Base-by-base conservation (phyloP, 768 basidiomycete species). In the Suillus plorans region DNA sequence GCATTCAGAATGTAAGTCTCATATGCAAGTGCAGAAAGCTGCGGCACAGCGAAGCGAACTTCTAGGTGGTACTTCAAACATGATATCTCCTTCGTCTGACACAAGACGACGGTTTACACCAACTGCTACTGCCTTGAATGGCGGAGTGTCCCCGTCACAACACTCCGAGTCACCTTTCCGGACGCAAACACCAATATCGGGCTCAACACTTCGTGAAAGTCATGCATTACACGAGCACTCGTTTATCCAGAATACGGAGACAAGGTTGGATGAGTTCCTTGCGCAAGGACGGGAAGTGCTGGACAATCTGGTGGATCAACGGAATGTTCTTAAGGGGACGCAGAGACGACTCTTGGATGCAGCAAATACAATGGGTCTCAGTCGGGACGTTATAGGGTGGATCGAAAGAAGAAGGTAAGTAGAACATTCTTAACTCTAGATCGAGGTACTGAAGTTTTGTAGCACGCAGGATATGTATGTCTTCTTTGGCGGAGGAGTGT, bases 391-490 rank as follows among this genome's bases (percentile, higher is more conserved):
- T 41, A 98, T 99, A 76, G 89, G 92, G 8, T 99, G 96, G 94
- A 96, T 99, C 68, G 97, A 99, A 73, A 85, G 89, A 67, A 82
- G 97, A 76, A 97, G 94, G 95, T 94, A 67, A 66, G 66, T 10
- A 65, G 45, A 64, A 36, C 20, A 50, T 61, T 44, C 53, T 60
- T 18, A 28, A 45, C 2, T 37, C 47, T 52, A 8, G 34, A 55
- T 28, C 28, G 58, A 5, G 22, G 42, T 71, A 44, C 74, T 72
- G 42, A 53, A 42, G 60, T 55, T 22, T 61, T 31, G 41, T 50
- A 97, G 96, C 73, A 95, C 90, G 50, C 96, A 97, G 74, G 97
- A 99, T 73, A 94, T 90, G 82, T 96, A 94, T 69, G 96, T 99
- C 67, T 95, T 99, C 78, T 75, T 92, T 56, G 89, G 79, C 3